Conservation (phyloP, 1,284 basidiomycete species). For the Trichosporon sp. region DNA sequence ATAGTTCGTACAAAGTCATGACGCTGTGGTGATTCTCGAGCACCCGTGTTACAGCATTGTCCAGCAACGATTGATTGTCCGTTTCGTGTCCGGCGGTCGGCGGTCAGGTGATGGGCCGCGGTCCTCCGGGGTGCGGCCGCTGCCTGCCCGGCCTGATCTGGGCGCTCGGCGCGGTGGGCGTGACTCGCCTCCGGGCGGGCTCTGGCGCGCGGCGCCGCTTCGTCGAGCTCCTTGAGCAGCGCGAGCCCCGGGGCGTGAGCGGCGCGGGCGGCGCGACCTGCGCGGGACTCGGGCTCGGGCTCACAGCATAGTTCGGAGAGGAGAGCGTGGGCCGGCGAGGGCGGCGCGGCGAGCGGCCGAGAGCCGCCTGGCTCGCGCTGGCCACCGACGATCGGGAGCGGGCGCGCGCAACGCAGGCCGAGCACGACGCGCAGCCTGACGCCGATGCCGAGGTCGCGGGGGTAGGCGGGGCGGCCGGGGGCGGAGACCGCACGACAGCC, state of each 20-base stretch:
- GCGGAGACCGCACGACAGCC: background rate
- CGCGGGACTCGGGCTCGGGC: no score
- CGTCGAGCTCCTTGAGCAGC: background rate
- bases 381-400: background rate
- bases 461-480: background rate
- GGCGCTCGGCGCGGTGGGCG: background rate
- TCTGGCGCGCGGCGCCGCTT: background rate
- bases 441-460: background rate
- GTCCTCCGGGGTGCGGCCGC: background rate
- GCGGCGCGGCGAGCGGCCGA: background rate
- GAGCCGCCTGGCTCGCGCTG: background rate
- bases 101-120: background rate
- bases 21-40: background rate
- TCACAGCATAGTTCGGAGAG: background rate
- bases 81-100: no score
- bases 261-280: no score
- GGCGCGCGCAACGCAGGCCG: background rate
- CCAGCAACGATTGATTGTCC: background rate
- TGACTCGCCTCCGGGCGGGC: background rate
- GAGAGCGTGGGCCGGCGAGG: background rate
- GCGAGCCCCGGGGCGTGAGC: background rate
- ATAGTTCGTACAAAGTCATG: background rate
- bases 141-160: no score
- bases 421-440: background rate
- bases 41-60: background rate